Percentiles rank a stretch among this genome's conserved stretches.
phyloP scores from a whole-genome alignment of 2,329 filamentous ascomycete species.

The Dactylellina haptotyla region DNA sequence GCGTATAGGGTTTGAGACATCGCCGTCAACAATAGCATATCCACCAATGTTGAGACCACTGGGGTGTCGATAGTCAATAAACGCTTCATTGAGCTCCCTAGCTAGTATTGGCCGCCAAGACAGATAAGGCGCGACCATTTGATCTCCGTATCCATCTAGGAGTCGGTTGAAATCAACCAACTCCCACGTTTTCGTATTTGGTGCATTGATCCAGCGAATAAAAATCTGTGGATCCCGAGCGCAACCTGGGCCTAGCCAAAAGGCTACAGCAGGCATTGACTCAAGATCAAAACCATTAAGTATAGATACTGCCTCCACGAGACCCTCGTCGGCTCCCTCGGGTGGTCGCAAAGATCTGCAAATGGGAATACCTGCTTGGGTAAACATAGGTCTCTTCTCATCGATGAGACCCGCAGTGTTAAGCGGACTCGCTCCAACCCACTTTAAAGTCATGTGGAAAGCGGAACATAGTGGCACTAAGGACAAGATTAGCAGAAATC shows the following conservation, averaged over 20 bases:
- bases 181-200: conserved; percentile 6
- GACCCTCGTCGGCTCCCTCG: neutral
- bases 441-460: conserved; percentile 13
- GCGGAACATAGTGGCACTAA: neutral
- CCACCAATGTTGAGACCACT: conserved; percentile 5
- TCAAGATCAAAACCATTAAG: conserved; percentile 15
- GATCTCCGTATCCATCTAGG: neutral
- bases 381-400: neutral
- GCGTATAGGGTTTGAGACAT: neutral
- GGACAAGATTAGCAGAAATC: neutral
- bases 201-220: conserved; percentile 7
- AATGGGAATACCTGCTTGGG: neutral
- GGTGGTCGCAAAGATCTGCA: neutral
- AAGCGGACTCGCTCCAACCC: neutral
- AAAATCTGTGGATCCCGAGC: conserved; percentile 15
- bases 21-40: conserved; percentile 24
- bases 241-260: conserved; percentile 12
- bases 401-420: neutral
- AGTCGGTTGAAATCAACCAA: conserved; percentile 26
- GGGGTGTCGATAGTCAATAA: neutral
- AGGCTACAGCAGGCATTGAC: neutral
- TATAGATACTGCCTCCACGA: conserved; percentile 6
- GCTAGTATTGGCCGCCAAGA: conserved; percentile 16
- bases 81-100: neutral
- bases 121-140: conserved; percentile 2